Base-by-base conservation (phyloP, 768 basidiomycete genomes). In the Boletus tylopilopsis region DNA sequence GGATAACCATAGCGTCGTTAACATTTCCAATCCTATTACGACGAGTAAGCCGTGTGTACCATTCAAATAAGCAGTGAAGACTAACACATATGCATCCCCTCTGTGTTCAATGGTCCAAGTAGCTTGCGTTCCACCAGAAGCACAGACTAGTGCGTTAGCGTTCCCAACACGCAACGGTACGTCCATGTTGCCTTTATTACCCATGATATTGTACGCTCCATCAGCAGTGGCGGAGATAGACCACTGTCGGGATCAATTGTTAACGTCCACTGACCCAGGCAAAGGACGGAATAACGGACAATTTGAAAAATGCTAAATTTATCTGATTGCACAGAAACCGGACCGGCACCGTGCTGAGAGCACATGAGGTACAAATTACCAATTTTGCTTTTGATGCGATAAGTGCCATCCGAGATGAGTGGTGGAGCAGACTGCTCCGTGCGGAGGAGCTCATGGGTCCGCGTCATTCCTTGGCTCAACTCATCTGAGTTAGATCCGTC, bases 41-140 rank as follows among this genome's bases (percentile, higher is more conserved):
- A 8, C 2, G 16, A 19, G 13, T 41, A 18, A 35, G 33, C 3
- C 11, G 33, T 16, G n/a, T n/a, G 5, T 18, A 41, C 7, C 0
- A 23, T 21, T 27, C 2, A 1, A 3, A 27, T 5, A 27, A 18
- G 6, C 3, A 8, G 9, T 11, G 24, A 27, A 41, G 11, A 2
- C 44, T 34, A 21, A 51, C 50, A 51, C 44, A 11, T 35, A 46
- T 40, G 38, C 19, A 22, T 40, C 33, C 9, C 50, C 44, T 21
- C 50, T 46, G 7, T 37, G 38, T n/a, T 50, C 50, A 18, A 50
- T 39, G 19, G 43, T 51, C 44, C 50, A 51, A 22, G 44, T 41
- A 16, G 47, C 35, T 4, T n/a, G 33, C 22, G 3, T 15, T 4
- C 33, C 11, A 22, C 13, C 39, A 8, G 21, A 11, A 9, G 19